Evolutionary conservation across 1,284 basidiomycete species (phyloP).

Genomic region (Heterobasidion parviporum): DNA sequence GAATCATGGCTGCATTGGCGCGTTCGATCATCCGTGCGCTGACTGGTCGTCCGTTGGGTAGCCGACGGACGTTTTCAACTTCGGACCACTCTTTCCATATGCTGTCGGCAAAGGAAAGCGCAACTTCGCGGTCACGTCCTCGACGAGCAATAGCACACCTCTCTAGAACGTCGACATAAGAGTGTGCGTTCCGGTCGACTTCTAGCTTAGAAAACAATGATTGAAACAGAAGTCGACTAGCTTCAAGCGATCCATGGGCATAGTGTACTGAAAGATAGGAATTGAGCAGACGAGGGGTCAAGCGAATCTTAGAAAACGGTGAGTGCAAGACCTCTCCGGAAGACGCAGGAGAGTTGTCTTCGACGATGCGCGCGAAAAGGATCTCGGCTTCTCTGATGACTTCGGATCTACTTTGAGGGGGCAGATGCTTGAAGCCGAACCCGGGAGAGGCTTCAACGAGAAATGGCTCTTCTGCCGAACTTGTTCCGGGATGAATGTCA

Average conservation of each 20-base stretch:
- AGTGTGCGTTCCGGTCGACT: conserved; percentile 41
- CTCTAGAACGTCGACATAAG: conserved; percentile 63
- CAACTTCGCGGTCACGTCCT: conserved; percentile 36
- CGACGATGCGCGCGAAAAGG: conserved; percentile 64
- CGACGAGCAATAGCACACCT: conserved; percentile 42
- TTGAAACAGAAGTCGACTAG: conserved; percentile 38
- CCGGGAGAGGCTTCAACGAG: conserved; percentile 9
- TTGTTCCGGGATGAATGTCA: not conserved
- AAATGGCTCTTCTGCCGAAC: too few species aligned
- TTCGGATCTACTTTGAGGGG: conserved; percentile 71
- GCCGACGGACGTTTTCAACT: conserved; percentile 26
- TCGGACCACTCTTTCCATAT: conserved; percentile 54
- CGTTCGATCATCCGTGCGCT: conserved; percentile 52
- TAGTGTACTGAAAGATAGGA: conserved; percentile 79
- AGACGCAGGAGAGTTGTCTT: conserved; percentile 26
- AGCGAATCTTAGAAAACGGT: conserved; percentile 49
- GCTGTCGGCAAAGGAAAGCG: conserved; percentile 42
- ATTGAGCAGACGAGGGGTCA: conserved; percentile 65
- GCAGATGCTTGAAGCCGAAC: conserved; percentile 42
- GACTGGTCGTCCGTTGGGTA: conserved; percentile 19
- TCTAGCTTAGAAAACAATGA: conserved; percentile 36
- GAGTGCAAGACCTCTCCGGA: conserved; percentile 5
- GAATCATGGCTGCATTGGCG: conserved; percentile 56
- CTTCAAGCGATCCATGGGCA: conserved; percentile 47
- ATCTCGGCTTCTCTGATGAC: conserved; percentile 65